phyloP scores from a whole-genome alignment of 192 early-diverging fungal genomes.

The Mortierella antarctica region DNA sequence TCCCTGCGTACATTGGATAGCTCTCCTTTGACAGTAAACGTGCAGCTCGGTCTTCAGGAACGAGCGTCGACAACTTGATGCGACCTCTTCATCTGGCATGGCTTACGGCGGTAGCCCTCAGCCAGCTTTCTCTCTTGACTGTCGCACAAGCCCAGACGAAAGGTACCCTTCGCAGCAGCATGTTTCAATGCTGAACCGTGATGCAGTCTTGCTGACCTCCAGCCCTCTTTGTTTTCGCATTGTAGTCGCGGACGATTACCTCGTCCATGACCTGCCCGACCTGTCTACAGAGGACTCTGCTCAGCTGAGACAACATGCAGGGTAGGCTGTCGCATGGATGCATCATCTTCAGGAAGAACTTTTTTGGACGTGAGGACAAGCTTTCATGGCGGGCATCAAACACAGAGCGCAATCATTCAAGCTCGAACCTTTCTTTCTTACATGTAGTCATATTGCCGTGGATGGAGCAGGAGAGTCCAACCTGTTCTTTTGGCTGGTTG shows the following conservation, averaged over 20 bases:
- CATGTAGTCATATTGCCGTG: slow-evolving; percentile 56
- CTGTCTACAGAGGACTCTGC: slow-evolving; percentile 22
- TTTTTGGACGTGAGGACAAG: neutral
- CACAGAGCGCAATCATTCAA: neutral
- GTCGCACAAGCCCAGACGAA: slow-evolving; percentile 14
- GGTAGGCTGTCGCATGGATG: slow-evolving; percentile 32
- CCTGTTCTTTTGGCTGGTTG: slow-evolving; percentile 67
- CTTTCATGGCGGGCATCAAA: neutral
- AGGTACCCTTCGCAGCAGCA: neutral
- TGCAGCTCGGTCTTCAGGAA: too few species aligned
- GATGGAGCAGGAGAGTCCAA: slow-evolving; percentile 37
- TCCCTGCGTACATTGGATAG: too few species aligned
- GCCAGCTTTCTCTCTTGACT: slow-evolving; percentile 6
- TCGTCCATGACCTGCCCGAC: slow-evolving; percentile 51
- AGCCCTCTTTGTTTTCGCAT: neutral
- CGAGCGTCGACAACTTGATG: neutral
- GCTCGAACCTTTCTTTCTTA: neutral
- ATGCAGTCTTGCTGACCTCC: neutral
- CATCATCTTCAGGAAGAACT: neutral
- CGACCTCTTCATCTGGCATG: slow-evolving; percentile 14
- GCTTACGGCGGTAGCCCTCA: slow-evolving; percentile 5
- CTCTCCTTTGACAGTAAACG: neutral
- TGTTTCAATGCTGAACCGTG: neutral
- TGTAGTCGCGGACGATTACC: slow-evolving; percentile 51
- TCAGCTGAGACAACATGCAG: slow-evolving; percentile 58